Base-by-base conservation (phyloP, 495 filamentous ascomycete species). In the Aspergillus haitiensis region DNA sequence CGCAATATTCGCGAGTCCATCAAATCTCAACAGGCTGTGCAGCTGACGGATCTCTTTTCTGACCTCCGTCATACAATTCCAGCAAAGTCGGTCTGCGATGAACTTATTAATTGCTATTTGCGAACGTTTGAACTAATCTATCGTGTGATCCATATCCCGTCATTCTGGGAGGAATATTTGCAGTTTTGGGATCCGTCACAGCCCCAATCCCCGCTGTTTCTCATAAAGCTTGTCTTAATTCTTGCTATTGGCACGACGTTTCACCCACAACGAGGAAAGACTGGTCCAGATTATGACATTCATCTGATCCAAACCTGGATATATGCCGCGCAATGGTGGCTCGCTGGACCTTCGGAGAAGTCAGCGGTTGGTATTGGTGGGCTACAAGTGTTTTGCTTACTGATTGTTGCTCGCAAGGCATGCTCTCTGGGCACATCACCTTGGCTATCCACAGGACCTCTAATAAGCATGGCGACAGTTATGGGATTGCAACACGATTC, bases 401-500 rank as follows among this genome's bases (percentile, higher is more conserved):
- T 78, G 0, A 67, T 83, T 6, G 65, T 84, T 12, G 75, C 80
- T 9, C 76, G 81, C 8, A 75, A 82, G 59, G 67, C 76, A 6
- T 72, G 75, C 55, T 72, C 70, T 5, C 69, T 84, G n/a, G 75
- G 77, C 27, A 62, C 65, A 13, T 69, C 84, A 40, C 66, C 72
- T 1, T 83, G 81, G 82, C 73, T 77, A 7, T 79, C 80, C 0
- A 70, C 72, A 18, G 81, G 79, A 0, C 75, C 79, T 0, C 69
- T 86, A 5, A 50, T 84, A 6, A 71, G 75, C 18, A 73, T 65
- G 36, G 81, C 79, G 12, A 80, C 83, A 66, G 64, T 73, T 18
- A 78, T 84, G 60, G 81, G 82, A 0, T 60, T 86, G 2, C 80
- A 88, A 66, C 76, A 76, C 7, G 82, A 86, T 58, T 80, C 84